phyloP scores from a whole-genome alignment of 768 basidiomycete species.

The Scleroderma citrinum region DNA sequence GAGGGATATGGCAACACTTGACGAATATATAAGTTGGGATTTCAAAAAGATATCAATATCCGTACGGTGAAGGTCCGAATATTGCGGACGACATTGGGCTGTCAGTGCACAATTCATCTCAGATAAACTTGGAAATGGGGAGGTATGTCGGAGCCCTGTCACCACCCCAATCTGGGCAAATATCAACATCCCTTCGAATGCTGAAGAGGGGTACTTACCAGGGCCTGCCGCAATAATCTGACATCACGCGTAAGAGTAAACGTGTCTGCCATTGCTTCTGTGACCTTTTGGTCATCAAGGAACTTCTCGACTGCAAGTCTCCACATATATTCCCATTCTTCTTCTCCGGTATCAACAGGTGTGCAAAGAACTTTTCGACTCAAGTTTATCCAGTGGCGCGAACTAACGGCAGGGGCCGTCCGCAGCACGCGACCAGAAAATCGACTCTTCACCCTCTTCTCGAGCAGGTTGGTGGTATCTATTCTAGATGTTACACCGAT shows the following conservation, averaged over 20 bases:
- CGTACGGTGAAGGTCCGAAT: constrained; percentile 51
- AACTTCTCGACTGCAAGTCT: constrained; percentile 48
- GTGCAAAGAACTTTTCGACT: constrained; percentile 40
- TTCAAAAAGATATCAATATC: not conserved
- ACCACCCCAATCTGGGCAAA: constrained; percentile 37
- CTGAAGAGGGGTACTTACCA: constrained; percentile 42
- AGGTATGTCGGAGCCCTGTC: constrained; percentile 39
- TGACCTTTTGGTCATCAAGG: constrained; percentile 42
- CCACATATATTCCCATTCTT: constrained; percentile 68
- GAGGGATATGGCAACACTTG: constrained; percentile 72
- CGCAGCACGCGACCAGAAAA: constrained; percentile 91
- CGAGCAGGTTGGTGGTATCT: constrained; percentile 82
- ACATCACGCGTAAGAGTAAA: constrained; percentile 58
- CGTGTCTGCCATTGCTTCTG: constrained; percentile 47
- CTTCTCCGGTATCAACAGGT: constrained; percentile 19
- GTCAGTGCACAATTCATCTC: constrained; percentile 38
- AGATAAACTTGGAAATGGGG: constrained; percentile 48
- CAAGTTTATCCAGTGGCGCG: constrained; percentile 47
- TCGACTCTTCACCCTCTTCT: constrained; percentile 95
- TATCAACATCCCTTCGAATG: constrained; percentile 6
- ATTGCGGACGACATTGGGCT: constrained; percentile 54
- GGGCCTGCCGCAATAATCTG: constrained; percentile 48
- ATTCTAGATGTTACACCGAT: constrained; percentile 83
- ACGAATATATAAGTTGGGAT: not conserved
- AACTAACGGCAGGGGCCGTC: constrained; percentile 52